Evolutionary conservation across 2,329 filamentous ascomycete genomes (phyloP), one percentile per base, ranked within the genome.

Genomic region (Neospermospora avenae): DNA sequence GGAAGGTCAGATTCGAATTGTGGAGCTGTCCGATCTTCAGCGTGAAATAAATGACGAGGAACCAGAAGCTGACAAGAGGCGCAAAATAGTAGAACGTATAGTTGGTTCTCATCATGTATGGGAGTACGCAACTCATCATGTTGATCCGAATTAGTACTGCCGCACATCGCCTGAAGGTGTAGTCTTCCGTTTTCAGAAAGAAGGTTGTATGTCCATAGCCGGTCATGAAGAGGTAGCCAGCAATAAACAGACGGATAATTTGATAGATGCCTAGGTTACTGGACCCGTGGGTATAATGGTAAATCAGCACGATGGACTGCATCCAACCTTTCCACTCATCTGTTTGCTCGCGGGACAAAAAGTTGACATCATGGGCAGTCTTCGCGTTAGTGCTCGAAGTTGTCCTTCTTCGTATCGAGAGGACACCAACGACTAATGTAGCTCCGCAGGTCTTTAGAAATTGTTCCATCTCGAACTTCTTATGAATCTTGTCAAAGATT

Each of bases 281-380:
- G 6, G 78, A 81, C 25, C 78, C 80, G 20, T 80, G 78, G 35
- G 82, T 81, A 70, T 84, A 87, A 62, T 85, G 80, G 66, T 85
- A 87, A 13, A 84, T 73, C 18, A 86, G 72, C 45, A 83, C 74
- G 18, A 79, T 71, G 14, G 77, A 76, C 64, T 87, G 84, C 81
- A 88, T 84, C 77, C 83, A 81, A 2, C 86, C 86, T 73, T 87
- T 88, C 79, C 84, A 86, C 69, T 88, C 86, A 62, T 87, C 79
- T 0, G 81, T 83, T 65, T 87, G 82, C 48, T 80, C 76, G 54
- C 84, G 77, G 0, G 80, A 77, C 4, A 87, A 72, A 56, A 82
- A 80, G 1, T 72, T 72, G 39, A 74, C 69, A n/a, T 55, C 46
- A 8, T 24, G 25, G 24, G 53, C 41, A 16, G 41, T 35, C 41